A percentile compares a stretch with the other conserved stretches of the same genome.
Evolutionary conservation across 1,139 yeast genomes (phyloP).

Genomic region (Blastobotrys proliferans): DNA sequence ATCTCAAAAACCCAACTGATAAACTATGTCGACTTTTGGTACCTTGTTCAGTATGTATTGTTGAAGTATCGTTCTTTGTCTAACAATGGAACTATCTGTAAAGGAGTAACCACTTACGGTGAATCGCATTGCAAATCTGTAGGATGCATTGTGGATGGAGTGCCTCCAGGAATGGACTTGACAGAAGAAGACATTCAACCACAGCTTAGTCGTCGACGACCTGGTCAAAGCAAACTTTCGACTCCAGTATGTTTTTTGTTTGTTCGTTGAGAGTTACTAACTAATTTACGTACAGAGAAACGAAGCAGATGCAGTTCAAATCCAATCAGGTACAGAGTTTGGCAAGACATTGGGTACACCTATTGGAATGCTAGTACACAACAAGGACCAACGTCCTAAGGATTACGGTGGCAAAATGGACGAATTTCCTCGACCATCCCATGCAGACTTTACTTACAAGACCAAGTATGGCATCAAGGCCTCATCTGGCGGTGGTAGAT

Average conservation of each 20-base stretch:
- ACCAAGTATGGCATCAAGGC: slow-evolving; percentile 90
- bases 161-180: slow-evolving; percentile 88
- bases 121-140: slow-evolving; percentile 98
- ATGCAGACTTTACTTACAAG: slow-evolving; percentile 93
- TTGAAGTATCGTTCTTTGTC: neutral
- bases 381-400: slow-evolving; percentile 95
- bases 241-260: slow-evolving; percentile 53
- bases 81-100: too few species aligned
- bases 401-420: slow-evolving; percentile 91
- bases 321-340: slow-evolving; percentile 91
- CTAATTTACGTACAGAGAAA: slow-evolving; percentile 49
- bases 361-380: slow-evolving; percentile 84
- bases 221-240: slow-evolving; percentile 88
- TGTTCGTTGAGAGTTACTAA: too few species aligned
- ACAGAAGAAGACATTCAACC: slow-evolving; percentile 90
- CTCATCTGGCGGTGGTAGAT: slow-evolving; percentile 94
- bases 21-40: slow-evolving; percentile 74
- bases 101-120: slow-evolving; percentile 87
- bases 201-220: slow-evolving; percentile 93
- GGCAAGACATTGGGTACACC: slow-evolving; percentile 94
- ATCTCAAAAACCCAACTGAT: slow-evolving; percentile 1
- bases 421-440: slow-evolving; percentile 94
- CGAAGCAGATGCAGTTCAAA: slow-evolving; percentile 87
- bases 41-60: slow-evolving; percentile 40
- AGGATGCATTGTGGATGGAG: slow-evolving; percentile 97